phyloP scores from a whole-genome alignment of 1,284 basidiomycete species.

The Violaceomyces palustris region DNA sequence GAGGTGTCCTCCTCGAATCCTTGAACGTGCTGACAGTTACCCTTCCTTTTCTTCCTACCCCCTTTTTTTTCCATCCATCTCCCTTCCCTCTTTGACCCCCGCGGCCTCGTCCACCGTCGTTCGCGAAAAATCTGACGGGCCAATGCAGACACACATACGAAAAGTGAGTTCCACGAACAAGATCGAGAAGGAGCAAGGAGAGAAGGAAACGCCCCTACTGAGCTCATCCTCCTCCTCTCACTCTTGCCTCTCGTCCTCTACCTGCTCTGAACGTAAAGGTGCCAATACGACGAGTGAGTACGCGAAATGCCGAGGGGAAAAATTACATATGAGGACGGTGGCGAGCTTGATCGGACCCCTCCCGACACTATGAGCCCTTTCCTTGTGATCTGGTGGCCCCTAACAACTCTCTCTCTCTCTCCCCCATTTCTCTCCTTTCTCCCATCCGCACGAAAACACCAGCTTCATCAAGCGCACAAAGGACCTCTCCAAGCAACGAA shows the following conservation, averaged over 20 bases:
- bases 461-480: constrained; percentile 41
- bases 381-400: background rate
- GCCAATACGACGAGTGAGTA: constrained; percentile 51
- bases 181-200: no score
- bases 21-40: background rate
- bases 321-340: no score
- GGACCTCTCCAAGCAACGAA: constrained; percentile 32
- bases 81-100: background rate
- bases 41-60: background rate
- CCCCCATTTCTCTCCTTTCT: background rate
- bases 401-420: background rate
- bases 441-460: background rate
- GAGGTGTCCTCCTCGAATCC: no score
- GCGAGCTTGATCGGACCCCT: background rate
- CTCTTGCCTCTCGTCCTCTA: no score
- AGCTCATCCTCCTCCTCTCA: no score
- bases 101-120: constrained; percentile 2
- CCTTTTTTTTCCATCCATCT: background rate
- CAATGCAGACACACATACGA: constrained; percentile 45
- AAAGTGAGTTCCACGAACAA: no score
- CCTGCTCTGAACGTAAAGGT: no score
- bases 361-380: background rate
- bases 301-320: no score
- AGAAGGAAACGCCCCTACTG: no score
- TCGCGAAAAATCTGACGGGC: background rate